Percentiles rank a stretch among this genome's conserved stretches.
Conservation (phyloP, 352 stramenopile species). For the Phytophthora lateralis region DNA sequence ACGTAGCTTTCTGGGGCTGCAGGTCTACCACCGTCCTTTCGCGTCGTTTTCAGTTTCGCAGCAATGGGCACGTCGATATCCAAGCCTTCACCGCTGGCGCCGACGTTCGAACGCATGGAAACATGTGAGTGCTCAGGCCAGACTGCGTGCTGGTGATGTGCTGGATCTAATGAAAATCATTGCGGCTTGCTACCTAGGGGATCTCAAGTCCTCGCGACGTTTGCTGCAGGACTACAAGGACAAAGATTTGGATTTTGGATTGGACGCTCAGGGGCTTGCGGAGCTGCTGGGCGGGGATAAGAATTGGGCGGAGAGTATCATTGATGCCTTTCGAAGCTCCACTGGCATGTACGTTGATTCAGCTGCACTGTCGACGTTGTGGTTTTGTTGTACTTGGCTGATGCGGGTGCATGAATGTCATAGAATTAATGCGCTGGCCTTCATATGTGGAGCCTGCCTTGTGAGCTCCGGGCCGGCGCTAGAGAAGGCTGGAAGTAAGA, state of each 20-base stretch:
- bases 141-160: background rate
- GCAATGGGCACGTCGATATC: slow-evolving; percentile 59
- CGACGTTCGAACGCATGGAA: slow-evolving; percentile 59
- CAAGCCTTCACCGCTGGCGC: slow-evolving; percentile 41
- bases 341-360: slow-evolving; percentile 64
- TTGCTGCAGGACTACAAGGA: slow-evolving; percentile 74
- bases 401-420: background rate
- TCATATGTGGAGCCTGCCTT: slow-evolving; percentile 63
- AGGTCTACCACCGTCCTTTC: background rate
- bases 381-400: background rate
- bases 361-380: background rate
- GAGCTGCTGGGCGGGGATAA: slow-evolving; percentile 58
- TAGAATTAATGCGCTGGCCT: slow-evolving; percentile 72
- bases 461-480: slow-evolving; percentile 46
- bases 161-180: background rate
- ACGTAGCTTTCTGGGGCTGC: too few species aligned
- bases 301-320: slow-evolving; percentile 56
- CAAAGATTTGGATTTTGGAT: slow-evolving; percentile 75
- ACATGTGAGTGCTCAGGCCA: slow-evolving; percentile 38
- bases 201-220: slow-evolving; percentile 51
- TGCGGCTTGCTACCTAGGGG: slow-evolving; percentile 40
- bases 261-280: slow-evolving; percentile 55
- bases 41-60: slow-evolving; percentile 1
- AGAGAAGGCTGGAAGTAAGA: slow-evolving; percentile 60
- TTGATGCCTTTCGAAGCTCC: slow-evolving; percentile 58